Base-by-base conservation (phyloP, 1,284 basidiomycete species). In the Tilletia setariae region DNA sequence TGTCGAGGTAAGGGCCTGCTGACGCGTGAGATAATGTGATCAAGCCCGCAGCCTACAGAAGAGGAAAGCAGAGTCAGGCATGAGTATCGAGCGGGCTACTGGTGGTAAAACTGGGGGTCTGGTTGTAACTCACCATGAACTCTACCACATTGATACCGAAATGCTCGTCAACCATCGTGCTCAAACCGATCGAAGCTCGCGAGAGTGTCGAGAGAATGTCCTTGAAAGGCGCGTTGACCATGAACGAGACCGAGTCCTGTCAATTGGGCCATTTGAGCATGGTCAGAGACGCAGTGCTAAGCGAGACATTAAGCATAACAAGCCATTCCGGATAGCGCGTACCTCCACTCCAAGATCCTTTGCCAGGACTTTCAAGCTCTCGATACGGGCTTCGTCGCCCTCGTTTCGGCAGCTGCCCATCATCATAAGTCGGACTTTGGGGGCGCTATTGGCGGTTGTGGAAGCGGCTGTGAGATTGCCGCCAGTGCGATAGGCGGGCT, bases 91-190 rank as follows among this genome's bases (percentile, higher is more conserved):
- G 35, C 35, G 4, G 6, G 35, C 35, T 40, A 6, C 4, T 40
- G 35, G 35, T 11, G 6, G 6, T 40, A 6, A 4, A 40, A 11
- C 4, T 40, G 35, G 35, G 11, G 4, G 35, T 40, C 35, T 40
- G 35, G 11, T 11, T 40, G 35, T 4, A 65, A 47, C 64, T 64
- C 28, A 66, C 93, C 94, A 98, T 95, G 77, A 92, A 95, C 82
- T 99, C 95, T 8, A 98, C 95, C 21, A 99, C 87, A 76, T 94
- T 96, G 82, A 99, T 98, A 1, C 96, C 96, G 76, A 98, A 98
- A 82, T 99, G 95, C 83, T 99, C 96, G 80, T 98, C 94, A 0
- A 94, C 88, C 95, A 99, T 99, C 2, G 95, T 98, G 79, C 92
- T 95, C 28, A 98, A 82, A 0, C 96, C 95, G 3, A 97, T 86